A percentile compares a stretch with the other conserved stretches of the same genome.
phyloP scores from a whole-genome alignment of 228 moss, liverwort and hornwort species.

The Sphagnum fallax region DNA sequence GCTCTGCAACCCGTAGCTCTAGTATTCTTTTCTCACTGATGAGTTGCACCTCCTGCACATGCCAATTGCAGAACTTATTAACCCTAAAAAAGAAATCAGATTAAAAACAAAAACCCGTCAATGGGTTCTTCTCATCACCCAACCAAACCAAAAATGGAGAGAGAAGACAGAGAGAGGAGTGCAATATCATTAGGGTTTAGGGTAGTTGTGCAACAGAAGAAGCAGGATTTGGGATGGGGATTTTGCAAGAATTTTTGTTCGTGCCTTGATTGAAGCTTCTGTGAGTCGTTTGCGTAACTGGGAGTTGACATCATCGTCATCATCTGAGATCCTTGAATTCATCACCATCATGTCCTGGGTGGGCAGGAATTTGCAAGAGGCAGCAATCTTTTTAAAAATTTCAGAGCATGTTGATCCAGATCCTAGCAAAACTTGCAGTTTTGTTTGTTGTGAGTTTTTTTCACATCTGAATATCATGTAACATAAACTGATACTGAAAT shows the following conservation, averaged over 20 bases:
- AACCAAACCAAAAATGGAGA: too few species aligned
- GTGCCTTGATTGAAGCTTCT: conserved; percentile 41
- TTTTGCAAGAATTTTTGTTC: neutral
- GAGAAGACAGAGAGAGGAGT: too few species aligned
- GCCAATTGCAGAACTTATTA: neutral
- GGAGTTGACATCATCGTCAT: conserved; percentile 35
- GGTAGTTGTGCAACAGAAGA: too few species aligned
- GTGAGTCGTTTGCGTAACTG: conserved; percentile 37
- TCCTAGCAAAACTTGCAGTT: neutral
- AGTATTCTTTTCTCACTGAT: conserved; percentile 46
- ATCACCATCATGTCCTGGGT: conserved; percentile 31
- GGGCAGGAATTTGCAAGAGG: too few species aligned
- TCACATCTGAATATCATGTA: too few species aligned
- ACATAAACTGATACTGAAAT: neutral
- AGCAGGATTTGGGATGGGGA: neutral
- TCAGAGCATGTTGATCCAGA: neutral
- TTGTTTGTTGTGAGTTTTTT: conserved; percentile 1
- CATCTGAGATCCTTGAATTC: conserved; percentile 30
- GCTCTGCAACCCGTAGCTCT: conserved; percentile 47
- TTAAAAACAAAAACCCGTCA: too few species aligned
- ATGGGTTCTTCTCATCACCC: too few species aligned
- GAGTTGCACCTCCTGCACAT: conserved; percentile 33
- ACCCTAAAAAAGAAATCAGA: neutral
- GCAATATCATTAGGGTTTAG: too few species aligned
- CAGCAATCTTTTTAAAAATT: neutral